Base-by-base conservation (phyloP, 371 early-diverging fungal species). In the Lichtheimia ornata region DNA sequence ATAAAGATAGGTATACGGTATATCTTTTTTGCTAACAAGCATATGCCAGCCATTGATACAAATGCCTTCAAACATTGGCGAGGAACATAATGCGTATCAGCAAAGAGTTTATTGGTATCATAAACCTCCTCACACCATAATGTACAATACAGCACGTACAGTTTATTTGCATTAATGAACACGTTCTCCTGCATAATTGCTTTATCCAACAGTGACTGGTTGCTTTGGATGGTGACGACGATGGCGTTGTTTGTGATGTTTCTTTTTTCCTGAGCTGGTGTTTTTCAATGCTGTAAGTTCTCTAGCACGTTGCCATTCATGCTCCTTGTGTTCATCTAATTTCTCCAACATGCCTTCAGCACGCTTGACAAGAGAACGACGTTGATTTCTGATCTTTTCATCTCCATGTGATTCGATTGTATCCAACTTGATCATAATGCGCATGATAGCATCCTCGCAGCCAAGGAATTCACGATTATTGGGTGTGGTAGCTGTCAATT, bases 371-470 rank as follows among this genome's bases (percentile, higher is more conserved):
- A 80, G 27, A 0, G 51, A 27, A 17, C 68, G 67, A 6, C 80
- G 77, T 35, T 74, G 65, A 25, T 53, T 64, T 56, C 77, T 59
- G 11, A 76, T 70, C 9, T 59, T 62, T 14, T 66, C 63, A 35
- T 76, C 70, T 6, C 80, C 80, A 44, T 76, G 67, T 9, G 77
- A 74, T n/a, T 66, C 53, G 44, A 80, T 65, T 15, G 71, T 70
- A 57, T 80, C 80, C 4, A 80, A 52, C 51, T 73, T 66, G 13
- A 80, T 44, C 52, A 80, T 53, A 3, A 65, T 45, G 4, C 69
- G 64, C 64, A 68, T 64, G 50, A 68, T 63, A 17, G 61, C 53
- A 15, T 68, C 69, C 28, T 68, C 69, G 24, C 63, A 68, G 14
- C 61, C 58, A 9, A 68, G 45, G 43, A 68, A 68, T 15, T 58